Percentiles rank a stretch among this genome's conserved stretches.
Evolutionary conservation across 106 monocot species (phyloP).

Genomic region (Apostasia shenzhenica): DNA sequence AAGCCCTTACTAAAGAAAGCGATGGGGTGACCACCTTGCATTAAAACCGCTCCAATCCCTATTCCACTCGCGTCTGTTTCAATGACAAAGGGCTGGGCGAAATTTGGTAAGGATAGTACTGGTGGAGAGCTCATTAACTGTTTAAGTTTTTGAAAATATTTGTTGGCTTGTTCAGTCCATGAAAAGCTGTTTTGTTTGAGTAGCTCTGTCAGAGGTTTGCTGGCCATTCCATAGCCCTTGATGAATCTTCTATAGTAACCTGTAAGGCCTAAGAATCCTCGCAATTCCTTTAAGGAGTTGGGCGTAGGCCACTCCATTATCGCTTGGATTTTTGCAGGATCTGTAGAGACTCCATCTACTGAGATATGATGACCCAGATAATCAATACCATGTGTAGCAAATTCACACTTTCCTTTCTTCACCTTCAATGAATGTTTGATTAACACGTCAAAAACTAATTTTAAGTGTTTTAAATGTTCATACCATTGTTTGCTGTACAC

Average conservation of each 20-base stretch:
- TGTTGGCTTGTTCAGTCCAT: neutral
- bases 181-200: neutral
- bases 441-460: too few relatives aligned
- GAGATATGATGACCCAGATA: too few relatives aligned
- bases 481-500: too few relatives aligned
- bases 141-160: neutral
- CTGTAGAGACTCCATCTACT: too few relatives aligned
- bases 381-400: too few relatives aligned
- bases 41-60: slow-evolving; percentile 6
- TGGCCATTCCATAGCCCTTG: slow-evolving; percentile 2
- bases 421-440: too few relatives aligned
- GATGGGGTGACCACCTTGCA: slow-evolving; percentile 1
- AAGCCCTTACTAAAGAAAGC: slow-evolving; percentile 13
- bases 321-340: too few relatives aligned
- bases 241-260: slow-evolving; percentile 6
- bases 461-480: too few relatives aligned
- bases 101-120: neutral
- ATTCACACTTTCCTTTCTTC: too few relatives aligned
- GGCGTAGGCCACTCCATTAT: neutral
- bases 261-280: slow-evolving; percentile 1
- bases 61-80: slow-evolving; percentile 3
- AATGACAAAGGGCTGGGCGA: neutral
- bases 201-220: neutral
- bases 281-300: neutral
- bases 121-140: neutral